These are phyloP conservation scores for Coriaria nepalensis DNA, from an alignment of 306 rosid species.

Conservation along the genomic window DNA sequence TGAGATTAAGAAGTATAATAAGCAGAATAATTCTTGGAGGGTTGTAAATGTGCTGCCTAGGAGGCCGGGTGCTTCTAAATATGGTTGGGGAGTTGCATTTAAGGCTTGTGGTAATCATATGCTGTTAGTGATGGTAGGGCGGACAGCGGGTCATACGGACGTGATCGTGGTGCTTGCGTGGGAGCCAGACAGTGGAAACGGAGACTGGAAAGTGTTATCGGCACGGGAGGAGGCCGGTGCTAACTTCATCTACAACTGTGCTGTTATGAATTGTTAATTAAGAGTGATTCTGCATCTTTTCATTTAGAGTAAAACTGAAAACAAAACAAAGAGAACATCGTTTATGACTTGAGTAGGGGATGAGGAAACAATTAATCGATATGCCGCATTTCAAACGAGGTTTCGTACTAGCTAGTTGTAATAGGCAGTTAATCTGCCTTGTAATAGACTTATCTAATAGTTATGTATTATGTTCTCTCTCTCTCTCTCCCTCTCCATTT, in stretches of 20 bases:
- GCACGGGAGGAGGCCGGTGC: slow-evolving; percentile 77
- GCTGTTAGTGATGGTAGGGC: slow-evolving; percentile 77
- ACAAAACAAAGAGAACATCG: no score
- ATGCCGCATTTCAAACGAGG: no score
- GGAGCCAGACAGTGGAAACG: slow-evolving; percentile 55
- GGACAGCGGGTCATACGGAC: slow-evolving; percentile 85
- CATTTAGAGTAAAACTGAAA: no score
- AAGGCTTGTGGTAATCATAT: slow-evolving; percentile 84
- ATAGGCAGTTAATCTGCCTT: no score
- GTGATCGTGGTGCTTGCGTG: slow-evolving; percentile 67
- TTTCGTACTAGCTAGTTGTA: no score
- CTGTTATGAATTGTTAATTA: slow-evolving; percentile 86
- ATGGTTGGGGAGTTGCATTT: slow-evolving; percentile 96
- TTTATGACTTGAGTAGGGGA: no score
- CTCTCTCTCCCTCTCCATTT: no score
- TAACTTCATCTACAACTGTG: slow-evolving; percentile 80
- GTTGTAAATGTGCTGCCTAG: slow-evolving; percentile 88
- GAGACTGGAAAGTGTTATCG: slow-evolving; percentile 80
- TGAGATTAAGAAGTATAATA: slow-evolving; percentile 80
- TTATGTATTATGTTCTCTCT: no score
- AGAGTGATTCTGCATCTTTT: background rate
- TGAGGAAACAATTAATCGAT: no score
- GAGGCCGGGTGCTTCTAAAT: slow-evolving; percentile 67
- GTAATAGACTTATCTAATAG: no score
- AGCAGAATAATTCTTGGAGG: slow-evolving; percentile 58